A percentile compares a stretch with the other conserved stretches of the same genome.
Conservation (phyloP, 768 basidiomycete species). For the Megacollybia marginata region DNA sequence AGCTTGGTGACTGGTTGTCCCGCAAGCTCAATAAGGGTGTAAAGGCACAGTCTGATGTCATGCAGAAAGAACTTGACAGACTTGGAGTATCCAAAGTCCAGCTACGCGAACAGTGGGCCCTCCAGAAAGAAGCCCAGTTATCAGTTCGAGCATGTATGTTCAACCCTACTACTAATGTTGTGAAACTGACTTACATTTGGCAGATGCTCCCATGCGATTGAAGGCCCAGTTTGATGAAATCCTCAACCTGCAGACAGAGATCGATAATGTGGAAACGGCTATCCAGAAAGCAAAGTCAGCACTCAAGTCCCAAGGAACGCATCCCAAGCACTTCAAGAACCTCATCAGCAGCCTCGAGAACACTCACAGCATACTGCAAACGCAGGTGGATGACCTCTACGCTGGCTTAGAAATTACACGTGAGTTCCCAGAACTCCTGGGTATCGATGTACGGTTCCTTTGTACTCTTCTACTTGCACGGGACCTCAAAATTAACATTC, state of each 20-base stretch:
- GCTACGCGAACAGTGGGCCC: slow-evolving; percentile 2
- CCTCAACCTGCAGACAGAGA: neutral
- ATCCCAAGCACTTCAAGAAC: neutral
- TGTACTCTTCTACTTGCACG: slow-evolving; percentile 3
- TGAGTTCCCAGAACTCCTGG: neutral
- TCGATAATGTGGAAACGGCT: neutral
- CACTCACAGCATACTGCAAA: neutral
- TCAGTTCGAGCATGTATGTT: slow-evolving; percentile 3
- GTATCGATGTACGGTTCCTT: slow-evolving; percentile 1
- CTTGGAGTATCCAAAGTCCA: neutral
- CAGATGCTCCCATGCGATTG: neutral
- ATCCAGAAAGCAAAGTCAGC: neutral
- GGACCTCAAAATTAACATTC: slow-evolving; percentile 7
- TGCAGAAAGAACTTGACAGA: neutral
- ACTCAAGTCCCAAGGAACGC: neutral
- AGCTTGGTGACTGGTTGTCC: neutral
- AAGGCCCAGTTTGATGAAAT: neutral
- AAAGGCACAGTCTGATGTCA: neutral
- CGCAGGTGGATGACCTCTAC: neutral
- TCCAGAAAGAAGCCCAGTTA: slow-evolving; percentile 1
- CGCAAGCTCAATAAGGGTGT: neutral
- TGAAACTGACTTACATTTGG: neutral
- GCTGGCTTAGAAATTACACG: neutral
- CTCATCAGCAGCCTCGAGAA: neutral
- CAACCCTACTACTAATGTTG: neutral